A percentile compares a stretch with the other conserved stretches of the same genome.
Conservation (phyloP, 495 filamentous ascomycete genomes). For the Hypoxylon perforatum region DNA sequence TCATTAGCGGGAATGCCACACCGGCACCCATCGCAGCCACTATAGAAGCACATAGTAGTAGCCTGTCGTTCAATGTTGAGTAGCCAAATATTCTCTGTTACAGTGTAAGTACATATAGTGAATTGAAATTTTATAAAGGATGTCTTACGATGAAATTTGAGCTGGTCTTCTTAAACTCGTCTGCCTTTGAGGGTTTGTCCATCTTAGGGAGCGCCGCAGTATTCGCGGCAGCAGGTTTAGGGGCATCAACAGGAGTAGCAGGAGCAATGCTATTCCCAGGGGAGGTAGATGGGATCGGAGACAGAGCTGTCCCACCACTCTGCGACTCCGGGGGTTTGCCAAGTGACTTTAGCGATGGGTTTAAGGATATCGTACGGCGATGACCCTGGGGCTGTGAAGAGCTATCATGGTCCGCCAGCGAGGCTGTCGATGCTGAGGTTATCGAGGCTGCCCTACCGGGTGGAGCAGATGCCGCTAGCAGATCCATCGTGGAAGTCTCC, state of each 20-base stretch:
- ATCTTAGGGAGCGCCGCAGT: conserved; percentile 2
- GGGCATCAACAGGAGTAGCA: conserved; percentile 14
- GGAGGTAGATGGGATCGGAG: conserved; percentile 40
- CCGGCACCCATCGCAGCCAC: conserved; percentile 62
- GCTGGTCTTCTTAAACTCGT: conserved; percentile 43
- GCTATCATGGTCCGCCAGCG: conserved; percentile 20
- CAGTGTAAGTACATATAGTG: conserved; percentile 14
- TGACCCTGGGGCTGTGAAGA: conserved; percentile 9
- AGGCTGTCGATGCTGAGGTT: conserved; percentile 32
- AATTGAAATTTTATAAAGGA: neutral
- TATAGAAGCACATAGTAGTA: conserved; percentile 52
- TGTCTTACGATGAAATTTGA: conserved; percentile 50
- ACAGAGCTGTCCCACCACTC: conserved; percentile 27
- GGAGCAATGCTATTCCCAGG: conserved; percentile 26
- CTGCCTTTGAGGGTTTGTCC: conserved; percentile 14
- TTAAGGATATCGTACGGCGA: conserved; percentile 35
- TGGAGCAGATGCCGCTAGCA: conserved; percentile 39
- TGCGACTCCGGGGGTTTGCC: conserved; percentile 32
- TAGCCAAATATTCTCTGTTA: conserved; percentile 61
- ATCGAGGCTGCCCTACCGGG: conserved; percentile 38
- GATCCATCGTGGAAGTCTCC: conserved; percentile 35
- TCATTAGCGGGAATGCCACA: conserved; percentile 62
- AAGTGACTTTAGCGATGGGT: conserved; percentile 36
- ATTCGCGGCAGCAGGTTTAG: conserved; percentile 6
- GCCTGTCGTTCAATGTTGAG: conserved; percentile 57